Evolutionary conservation across 345 rosid species (phyloP).

Genomic region (Populus tremula): DNA sequence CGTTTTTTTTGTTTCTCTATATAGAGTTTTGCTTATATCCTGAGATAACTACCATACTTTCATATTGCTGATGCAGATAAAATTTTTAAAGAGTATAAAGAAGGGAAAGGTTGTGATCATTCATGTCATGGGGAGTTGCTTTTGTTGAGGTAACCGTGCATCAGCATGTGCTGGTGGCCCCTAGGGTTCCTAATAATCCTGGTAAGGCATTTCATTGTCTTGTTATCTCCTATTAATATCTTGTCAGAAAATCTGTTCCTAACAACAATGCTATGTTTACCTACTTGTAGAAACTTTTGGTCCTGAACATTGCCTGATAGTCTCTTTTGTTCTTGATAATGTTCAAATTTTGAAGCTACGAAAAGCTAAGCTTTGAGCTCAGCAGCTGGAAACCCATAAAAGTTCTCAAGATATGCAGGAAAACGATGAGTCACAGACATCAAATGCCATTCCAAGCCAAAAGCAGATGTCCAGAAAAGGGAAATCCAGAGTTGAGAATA

Average conservation of each 20-base stretch:
- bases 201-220: constrained; percentile 36
- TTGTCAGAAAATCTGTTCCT: neutral
- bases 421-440: neutral
- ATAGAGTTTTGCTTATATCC: neutral
- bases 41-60: neutral
- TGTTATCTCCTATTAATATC: neutral
- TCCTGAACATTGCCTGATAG: constrained; percentile 69
- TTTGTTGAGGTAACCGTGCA: constrained; percentile 80
- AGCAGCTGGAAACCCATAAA: constrained; percentile 35
- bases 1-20: neutral
- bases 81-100: constrained; percentile 61
- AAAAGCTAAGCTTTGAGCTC: constrained; percentile 42
- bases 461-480: constrained; percentile 40
- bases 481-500: constrained; percentile 37
- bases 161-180: constrained; percentile 87
- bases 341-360: constrained; percentile 69
- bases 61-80: constrained; percentile 51
- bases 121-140: constrained; percentile 92
- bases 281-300: constrained; percentile 72
- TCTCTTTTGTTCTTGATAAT: constrained; percentile 82
- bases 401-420: constrained; percentile 24
- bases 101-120: constrained; percentile 48
- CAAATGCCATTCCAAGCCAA: constrained; percentile 17
- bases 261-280: constrained; percentile 4
- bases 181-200: constrained; percentile 90